phyloP scores from a whole-genome alignment of 129 eudicot genomes.

The Daucus carota region DH1_v3.0 NC_030388.2:3428501-3429000 shows the following conservation, averaged over 20 bases:
- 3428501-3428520: too few relatives aligned
- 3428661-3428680: not conserved
- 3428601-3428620: too few relatives aligned
- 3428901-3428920: not conserved
- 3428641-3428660: not conserved
- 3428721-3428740: not conserved
- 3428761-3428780: not conserved
- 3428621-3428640: not conserved
- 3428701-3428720: conserved; percentile 6
- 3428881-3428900: conserved; percentile 25
- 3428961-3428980: not conserved
- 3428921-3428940: conserved; percentile 4
- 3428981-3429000: conserved; percentile 21
- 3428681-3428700: conserved; percentile 5
- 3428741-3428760: not conserved
- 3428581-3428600: too few relatives aligned
- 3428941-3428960: conserved; percentile 10
- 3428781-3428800: not conserved
- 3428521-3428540: too few relatives aligned
- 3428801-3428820: not conserved
- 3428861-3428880: conserved; percentile 17
- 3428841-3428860: conserved; percentile 20
- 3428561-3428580: too few relatives aligned
- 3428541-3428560: too few relatives aligned
- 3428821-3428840: not conserved